Conservation (phyloP, 306 rosid genomes). For the Rosa persica region DNA sequence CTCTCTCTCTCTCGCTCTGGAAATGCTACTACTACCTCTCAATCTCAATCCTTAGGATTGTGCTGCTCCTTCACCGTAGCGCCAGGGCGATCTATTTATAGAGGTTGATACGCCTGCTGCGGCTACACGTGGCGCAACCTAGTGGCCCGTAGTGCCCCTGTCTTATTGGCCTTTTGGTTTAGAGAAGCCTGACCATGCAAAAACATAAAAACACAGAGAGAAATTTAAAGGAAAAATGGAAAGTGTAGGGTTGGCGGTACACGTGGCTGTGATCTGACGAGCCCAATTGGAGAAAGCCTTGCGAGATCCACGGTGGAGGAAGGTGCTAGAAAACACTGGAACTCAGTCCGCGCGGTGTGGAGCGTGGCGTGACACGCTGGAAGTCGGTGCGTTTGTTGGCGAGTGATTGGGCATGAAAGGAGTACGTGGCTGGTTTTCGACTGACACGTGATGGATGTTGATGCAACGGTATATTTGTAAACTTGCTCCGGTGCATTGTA, state of each 20-base stretch:
- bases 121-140: constrained; percentile 39
- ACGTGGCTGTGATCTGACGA: constrained; percentile 1
- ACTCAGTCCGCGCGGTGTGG: neutral
- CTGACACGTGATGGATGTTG: neutral
- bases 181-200: constrained; percentile 36
- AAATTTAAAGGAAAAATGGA: no score
- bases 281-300: constrained; percentile 2
- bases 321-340: neutral
- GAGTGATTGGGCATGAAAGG: neutral
- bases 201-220: neutral
- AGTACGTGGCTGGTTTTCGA: neutral
- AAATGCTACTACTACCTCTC: neutral
- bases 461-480: neutral
- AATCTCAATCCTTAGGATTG: neutral
- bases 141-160: constrained; percentile 5
- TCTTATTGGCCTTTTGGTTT: constrained; percentile 1
- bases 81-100: constrained; percentile 30
- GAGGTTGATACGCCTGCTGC: constrained; percentile 6
- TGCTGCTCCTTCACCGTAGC: neutral
- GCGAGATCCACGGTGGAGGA: neutral
- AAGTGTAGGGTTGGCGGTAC: neutral
- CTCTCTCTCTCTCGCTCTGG: neutral
- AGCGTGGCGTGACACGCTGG: neutral
- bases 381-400: neutral
- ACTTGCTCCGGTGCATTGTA: no score